Conservation (phyloP, 2,329 filamentous ascomycete genomes). For the Apiospora malaysiana region DNA sequence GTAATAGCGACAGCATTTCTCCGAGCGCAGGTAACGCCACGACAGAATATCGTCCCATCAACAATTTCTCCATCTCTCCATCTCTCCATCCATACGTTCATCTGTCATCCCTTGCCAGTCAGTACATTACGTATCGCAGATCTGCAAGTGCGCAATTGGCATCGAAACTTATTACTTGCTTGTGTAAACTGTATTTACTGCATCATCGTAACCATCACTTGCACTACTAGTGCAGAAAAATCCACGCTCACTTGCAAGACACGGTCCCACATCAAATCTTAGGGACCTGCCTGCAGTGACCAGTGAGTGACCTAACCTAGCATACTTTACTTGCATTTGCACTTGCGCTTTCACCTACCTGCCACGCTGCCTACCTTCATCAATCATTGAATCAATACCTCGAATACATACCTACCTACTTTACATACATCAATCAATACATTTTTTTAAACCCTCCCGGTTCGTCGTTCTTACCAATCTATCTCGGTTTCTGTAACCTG, state of each 20-base stretch:
- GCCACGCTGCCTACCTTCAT: no score
- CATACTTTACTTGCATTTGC: no score
- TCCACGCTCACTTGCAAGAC: conserved; percentile 13
- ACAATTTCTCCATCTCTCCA: neutral
- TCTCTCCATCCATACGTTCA: neutral
- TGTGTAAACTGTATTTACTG: neutral
- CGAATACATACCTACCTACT: no score
- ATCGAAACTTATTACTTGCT: neutral
- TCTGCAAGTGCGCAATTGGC: neutral
- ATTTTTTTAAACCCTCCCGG: neutral
- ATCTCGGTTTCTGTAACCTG: neutral
- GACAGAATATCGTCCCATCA: conserved; percentile 5
- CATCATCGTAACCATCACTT: conserved; percentile 4
- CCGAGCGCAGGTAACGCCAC: conserved; percentile 2
- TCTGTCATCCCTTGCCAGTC: neutral
- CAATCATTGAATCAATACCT: neutral
- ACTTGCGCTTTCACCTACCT: no score
- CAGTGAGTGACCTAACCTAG: no score
- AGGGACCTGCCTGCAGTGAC: conserved; percentile 1
- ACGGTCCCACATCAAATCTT: conserved; percentile 18
- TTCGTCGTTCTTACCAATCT: neutral
- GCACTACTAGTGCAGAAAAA: conserved; percentile 12
- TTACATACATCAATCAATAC: neutral
- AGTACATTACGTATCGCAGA: neutral
- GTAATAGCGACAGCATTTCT: neutral